A percentile compares a stretch with the other conserved stretches of the same genome.
These are phyloP conservation scores for Cudoniella acicularis DNA, from an alignment of 495 filamentous ascomycete species.

Conservation along the genomic window DNA sequence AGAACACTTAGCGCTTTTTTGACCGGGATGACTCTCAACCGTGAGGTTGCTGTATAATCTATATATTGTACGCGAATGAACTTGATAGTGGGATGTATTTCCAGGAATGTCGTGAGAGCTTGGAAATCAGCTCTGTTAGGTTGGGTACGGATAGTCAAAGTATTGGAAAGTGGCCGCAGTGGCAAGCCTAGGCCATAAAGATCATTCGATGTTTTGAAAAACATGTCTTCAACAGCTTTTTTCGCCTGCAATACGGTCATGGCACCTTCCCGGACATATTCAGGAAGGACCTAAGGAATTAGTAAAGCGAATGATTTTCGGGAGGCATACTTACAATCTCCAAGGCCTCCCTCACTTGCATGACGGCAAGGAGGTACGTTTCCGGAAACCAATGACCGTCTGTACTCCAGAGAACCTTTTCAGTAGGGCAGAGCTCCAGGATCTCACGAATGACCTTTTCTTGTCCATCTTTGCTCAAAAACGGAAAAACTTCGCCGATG, in stretches of 20 bases:
- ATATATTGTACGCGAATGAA: constrained; percentile 74
- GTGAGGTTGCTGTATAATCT: constrained; percentile 68
- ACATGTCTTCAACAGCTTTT: constrained; percentile 50
- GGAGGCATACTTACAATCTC: constrained; percentile 45
- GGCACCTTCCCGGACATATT: constrained; percentile 54
- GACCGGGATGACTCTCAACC: constrained; percentile 69
- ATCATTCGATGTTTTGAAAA: constrained; percentile 65
- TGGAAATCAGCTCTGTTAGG: constrained; percentile 10
- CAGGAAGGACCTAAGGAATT: constrained; percentile 48
- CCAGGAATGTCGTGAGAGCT: constrained; percentile 27
- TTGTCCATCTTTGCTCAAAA: constrained; percentile 76
- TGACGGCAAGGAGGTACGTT: constrained; percentile 73
- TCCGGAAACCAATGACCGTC: constrained; percentile 85
- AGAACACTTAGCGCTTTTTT: constrained; percentile 58
- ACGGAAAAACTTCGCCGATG: constrained; percentile 83
- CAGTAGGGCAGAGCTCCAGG: constrained; percentile 70
- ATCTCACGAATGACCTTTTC: constrained; percentile 68
- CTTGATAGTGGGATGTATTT: constrained; percentile 37
- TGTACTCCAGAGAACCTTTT: constrained; percentile 80
- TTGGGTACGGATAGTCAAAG: constrained; percentile 4
- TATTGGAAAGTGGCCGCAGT: constrained; percentile 13
- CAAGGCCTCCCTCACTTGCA: constrained; percentile 73
- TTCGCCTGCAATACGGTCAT: constrained; percentile 51
- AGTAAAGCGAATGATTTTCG: background rate
- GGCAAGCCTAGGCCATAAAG: constrained; percentile 50